These are phyloP conservation scores for Didymella segeticola DNA, from an alignment of 2,329 filamentous ascomycete genomes.

Conservation along the genomic window DNA sequence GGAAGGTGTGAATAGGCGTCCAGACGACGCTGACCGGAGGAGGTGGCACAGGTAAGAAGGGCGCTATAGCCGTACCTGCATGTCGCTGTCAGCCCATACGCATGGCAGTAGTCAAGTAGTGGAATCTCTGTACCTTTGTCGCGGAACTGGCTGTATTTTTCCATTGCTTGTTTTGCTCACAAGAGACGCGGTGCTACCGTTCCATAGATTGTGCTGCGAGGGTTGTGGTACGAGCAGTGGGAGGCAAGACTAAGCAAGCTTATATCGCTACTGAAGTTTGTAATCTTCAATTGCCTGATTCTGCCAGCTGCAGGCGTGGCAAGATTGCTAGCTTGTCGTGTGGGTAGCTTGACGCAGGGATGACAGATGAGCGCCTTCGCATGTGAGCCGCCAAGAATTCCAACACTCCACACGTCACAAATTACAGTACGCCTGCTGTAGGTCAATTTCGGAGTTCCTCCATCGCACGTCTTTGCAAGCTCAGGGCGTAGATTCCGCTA, in stretches of 20 bases:
- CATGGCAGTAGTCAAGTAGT: too few species aligned
- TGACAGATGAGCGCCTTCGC: conserved; percentile 22
- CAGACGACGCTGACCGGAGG: conserved; percentile 67
- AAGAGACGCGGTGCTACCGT: conserved; percentile 25
- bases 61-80: conserved; percentile 90
- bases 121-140: conserved; percentile 72
- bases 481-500: background rate
- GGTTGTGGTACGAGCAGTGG: background rate
- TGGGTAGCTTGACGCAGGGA: conserved; percentile 23
- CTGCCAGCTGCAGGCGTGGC: conserved; percentile 19
- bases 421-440: background rate
- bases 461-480: background rate
- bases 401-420: conserved; percentile 17
- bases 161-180: conserved; percentile 63
- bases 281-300: conserved; percentile 14
- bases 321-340: conserved; percentile 14
- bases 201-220: conserved; percentile 22
- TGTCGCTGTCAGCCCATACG: conserved; percentile 19
- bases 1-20: conserved; percentile 68
- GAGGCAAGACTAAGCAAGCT: conserved; percentile 1
- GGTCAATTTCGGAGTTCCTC: background rate
- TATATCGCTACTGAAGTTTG: conserved; percentile 6
- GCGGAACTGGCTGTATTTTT: conserved; percentile 92
- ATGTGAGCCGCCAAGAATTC: conserved; percentile 38
- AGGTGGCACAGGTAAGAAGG: conserved; percentile 84